A percentile compares a stretch with the other conserved stretches of the same genome.
phyloP scores from a whole-genome alignment of 1,284 basidiomycete species.

The Heterobasidion annosum region DNA sequence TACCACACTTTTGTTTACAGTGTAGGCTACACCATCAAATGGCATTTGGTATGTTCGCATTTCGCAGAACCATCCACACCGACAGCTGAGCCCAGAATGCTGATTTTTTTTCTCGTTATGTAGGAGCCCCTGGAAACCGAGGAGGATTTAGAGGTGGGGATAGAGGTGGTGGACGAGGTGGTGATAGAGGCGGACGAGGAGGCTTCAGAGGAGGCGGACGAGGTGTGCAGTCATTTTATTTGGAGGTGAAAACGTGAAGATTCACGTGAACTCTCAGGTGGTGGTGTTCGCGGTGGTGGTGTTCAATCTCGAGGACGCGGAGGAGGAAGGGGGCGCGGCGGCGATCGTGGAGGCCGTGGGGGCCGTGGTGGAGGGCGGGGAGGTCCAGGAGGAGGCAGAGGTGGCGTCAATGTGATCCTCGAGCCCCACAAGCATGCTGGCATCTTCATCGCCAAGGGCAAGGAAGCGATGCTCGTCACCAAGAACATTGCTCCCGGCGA shows the following conservation, averaged over 20 bases:
- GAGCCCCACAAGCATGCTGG: constrained; percentile 95
- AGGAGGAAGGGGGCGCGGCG: constrained; percentile 32
- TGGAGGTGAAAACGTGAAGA: constrained; percentile 9
- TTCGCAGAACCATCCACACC: too few relatives aligned
- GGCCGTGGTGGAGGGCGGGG: constrained; percentile 42
- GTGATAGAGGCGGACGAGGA: constrained; percentile 19
- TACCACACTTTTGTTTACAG: too few relatives aligned
- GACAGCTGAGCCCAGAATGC: too few relatives aligned
- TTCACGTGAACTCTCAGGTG: constrained; percentile 13
- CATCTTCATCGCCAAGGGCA: constrained; percentile 90
- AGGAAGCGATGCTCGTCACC: constrained; percentile 96
- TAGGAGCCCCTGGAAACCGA: constrained; percentile 27
- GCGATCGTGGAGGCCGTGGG: constrained; percentile 36
- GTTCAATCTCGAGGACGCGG: constrained; percentile 31
- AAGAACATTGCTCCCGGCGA: constrained; percentile 98
- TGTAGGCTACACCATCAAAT: too few relatives aligned
- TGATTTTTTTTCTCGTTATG: too few relatives aligned
- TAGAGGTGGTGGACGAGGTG: constrained; percentile 18
- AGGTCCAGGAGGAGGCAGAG: constrained; percentile 58
- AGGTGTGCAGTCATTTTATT: constrained; percentile 16
- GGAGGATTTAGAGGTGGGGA: constrained; percentile 19
- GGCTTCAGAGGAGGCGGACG: constrained; percentile 18
- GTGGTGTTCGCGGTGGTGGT: constrained; percentile 29
- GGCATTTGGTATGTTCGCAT: too few relatives aligned
- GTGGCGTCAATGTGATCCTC: constrained; percentile 82